Percentiles rank a stretch among this genome's conserved stretches.
Conservation (phyloP, 257 asterid genomes). For the Prunella vulgaris region DNA sequence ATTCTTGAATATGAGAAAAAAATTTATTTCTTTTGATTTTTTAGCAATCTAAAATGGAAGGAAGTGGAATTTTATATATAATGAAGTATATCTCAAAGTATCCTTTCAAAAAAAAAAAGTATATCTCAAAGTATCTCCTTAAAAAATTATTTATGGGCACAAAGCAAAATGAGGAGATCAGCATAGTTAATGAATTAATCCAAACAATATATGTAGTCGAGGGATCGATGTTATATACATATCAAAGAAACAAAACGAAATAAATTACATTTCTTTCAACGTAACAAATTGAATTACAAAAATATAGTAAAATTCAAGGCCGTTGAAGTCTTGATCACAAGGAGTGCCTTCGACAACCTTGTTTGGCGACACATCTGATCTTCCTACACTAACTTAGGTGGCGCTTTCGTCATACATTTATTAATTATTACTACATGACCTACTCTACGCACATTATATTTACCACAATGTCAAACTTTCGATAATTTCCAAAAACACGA, state of each 20-base stretch:
- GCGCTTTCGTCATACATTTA: not conserved
- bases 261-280: not conserved
- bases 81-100: too few species aligned
- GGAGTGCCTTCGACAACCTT: conserved; percentile 11
- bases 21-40: too few species aligned
- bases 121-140: not conserved
- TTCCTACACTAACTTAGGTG: not conserved
- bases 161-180: not conserved
- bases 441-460: not conserved
- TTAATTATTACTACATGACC: not conserved
- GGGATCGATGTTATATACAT: not conserved
- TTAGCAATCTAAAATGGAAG: too few species aligned
- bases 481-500: not conserved
- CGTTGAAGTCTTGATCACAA: not conserved
- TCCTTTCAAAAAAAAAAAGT: too few species aligned
- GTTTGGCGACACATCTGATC: not conserved
- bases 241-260: not conserved
- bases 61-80: too few species aligned
- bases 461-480: not conserved
- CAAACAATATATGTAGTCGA: not conserved
- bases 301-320: not conserved
- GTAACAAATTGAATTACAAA: too few species aligned
- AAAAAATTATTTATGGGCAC: not conserved
- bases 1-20: too few species aligned
- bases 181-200: not conserved